Base-by-base conservation (phyloP, 164 flowering plant species). In the Magnolia changhungtana region DNA sequence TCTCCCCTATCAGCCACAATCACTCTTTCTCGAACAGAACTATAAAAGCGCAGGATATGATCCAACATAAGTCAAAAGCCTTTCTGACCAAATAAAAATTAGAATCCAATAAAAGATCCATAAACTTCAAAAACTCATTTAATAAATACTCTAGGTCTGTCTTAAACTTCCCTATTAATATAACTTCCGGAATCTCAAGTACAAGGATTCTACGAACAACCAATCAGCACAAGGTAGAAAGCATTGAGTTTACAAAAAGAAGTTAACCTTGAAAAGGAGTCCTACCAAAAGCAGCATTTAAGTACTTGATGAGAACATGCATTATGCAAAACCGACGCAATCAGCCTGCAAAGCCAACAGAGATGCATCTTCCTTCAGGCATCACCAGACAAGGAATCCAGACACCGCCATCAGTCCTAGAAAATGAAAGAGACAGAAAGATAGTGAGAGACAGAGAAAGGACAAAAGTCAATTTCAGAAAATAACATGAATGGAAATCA, bases 31-130 rank as follows among this genome's bases (percentile, higher is more conserved):
- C 61, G 61, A 55, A 55, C 61, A 55, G 13, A 82, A 82, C 90
- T 86, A 90, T 78, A 85, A 85, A 88, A 88, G 58, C 79, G 83
- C 72, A 87, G 75, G 75, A 83, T 77, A 81, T 75, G 63, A 74
- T 82, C 75, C 79, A 83, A 71, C 71, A 78, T 70, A 63, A 81
- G 83, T 81, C 74, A 82, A 67, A 16, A 4, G 8, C 37, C 11
- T 10, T 16, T 27, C 19, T 50, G 19, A 16, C 9, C 6, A 16
- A 69, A 69, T 19, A 45, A 69, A 19, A 55, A 55, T 55, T 55
- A 55, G 61, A 55, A 55, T 55, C 16, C 13, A 55, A 16, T 55
- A 55, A 55, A 55, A 55, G 61, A 11, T 6, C n/a, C 9, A 72
- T 13, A 18, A 11, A 24, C 51, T 14, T 23, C 23, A 31, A 52